Conservation (phyloP, 2,329 filamentous ascomycete genomes). For the Aspergillus sp. region DNA sequence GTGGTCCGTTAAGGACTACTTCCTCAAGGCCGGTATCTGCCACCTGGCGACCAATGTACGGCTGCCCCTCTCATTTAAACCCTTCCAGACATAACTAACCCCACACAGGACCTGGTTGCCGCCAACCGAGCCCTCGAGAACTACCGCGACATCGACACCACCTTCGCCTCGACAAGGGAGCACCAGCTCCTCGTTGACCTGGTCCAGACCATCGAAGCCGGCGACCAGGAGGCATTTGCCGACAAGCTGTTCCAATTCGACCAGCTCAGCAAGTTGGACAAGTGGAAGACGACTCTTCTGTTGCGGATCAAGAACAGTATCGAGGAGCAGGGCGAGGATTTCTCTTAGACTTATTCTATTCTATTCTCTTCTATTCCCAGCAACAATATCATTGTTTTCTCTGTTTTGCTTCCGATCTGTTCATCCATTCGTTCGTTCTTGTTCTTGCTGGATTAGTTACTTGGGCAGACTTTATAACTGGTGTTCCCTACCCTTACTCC, state of each 20-base stretch:
- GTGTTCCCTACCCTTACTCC: neutral
- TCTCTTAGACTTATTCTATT: conserved; percentile 53
- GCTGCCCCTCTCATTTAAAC: neutral
- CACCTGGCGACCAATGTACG: conserved; percentile 67
- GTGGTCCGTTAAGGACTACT: conserved; percentile 93
- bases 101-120: conserved; percentile 68
- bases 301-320: conserved; percentile 82
- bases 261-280: conserved; percentile 89
- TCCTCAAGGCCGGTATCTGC: conserved; percentile 91
- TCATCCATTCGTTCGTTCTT: neutral
- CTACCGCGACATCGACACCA: conserved; percentile 77
- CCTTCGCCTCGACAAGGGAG: conserved; percentile 77
- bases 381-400: no score
- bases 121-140: conserved; percentile 76
- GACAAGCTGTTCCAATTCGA: conserved; percentile 89
- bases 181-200: conserved; percentile 79
- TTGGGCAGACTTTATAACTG: neutral
- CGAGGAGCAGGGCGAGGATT: conserved; percentile 69
- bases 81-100: neutral
- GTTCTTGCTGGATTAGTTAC: neutral
- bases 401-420: no score
- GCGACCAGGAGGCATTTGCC: conserved; percentile 79
- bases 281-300: conserved; percentile 91
- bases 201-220: conserved; percentile 70
- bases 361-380: neutral